These are phyloP conservation scores for Fusarium camptoceras DNA, from an alignment of 2,329 filamentous ascomycete species.

Conservation along the genomic window DNA sequence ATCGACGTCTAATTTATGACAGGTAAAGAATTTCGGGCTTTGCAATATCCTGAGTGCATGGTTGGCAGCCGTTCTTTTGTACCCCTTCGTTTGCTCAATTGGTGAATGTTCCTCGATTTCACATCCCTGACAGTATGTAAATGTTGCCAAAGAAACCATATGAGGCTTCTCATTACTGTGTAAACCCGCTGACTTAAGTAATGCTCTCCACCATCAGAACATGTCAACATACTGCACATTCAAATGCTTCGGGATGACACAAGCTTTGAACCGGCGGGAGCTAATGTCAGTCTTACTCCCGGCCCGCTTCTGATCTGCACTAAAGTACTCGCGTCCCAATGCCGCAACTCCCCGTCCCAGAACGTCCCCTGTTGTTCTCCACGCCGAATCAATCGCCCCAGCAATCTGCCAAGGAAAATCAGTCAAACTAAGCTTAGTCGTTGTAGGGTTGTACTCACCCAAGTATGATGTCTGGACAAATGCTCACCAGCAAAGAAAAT, in stretches of 20 bases:
- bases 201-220: neutral
- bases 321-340: neutral
- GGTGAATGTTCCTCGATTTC: too few relatives aligned
- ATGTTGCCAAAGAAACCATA: too few relatives aligned
- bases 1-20: neutral
- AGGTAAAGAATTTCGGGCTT: fast-evolving
- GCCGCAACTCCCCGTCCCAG: neutral
- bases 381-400: neutral
- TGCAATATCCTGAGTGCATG: too few relatives aligned
- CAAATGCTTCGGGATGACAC: neutral
- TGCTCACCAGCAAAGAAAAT: neutral
- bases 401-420: neutral
- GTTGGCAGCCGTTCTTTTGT: too few relatives aligned
- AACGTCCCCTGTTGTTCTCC: neutral
- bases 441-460: neutral
- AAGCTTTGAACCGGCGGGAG: neutral
- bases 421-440: neutral
- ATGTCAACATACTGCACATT: neutral
- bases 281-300: neutral
- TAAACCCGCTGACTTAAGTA: neutral
- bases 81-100: too few relatives aligned
- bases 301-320: neutral
- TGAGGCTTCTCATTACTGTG: too few relatives aligned
- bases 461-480: neutral
- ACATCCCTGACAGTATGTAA: too few relatives aligned